Conservation (phyloP, 768 basidiomycete species). For the Wakefieldia striispora region DNA sequence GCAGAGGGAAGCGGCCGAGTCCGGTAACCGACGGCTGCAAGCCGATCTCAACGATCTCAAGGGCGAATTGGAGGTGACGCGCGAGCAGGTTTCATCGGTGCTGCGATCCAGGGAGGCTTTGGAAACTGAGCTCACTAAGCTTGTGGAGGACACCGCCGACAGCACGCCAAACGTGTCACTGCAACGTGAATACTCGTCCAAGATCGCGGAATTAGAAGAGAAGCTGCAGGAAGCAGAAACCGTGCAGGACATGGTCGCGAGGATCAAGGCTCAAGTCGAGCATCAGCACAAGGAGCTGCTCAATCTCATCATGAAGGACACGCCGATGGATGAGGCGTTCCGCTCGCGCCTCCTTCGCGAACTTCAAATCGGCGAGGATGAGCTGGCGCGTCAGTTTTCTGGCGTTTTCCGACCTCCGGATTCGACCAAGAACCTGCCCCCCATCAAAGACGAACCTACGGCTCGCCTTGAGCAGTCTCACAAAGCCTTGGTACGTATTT, state of each 20-base stretch:
- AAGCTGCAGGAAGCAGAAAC: constrained; percentile 58
- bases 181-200: constrained; percentile 61
- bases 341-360: constrained; percentile 61
- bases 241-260: constrained; percentile 46
- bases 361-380: constrained; percentile 57
- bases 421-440: constrained; percentile 38
- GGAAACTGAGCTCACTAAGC: constrained; percentile 62
- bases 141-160: constrained; percentile 59
- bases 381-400: constrained; percentile 22
- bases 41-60: constrained; percentile 55
- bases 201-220: constrained; percentile 60
- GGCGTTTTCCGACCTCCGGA: constrained; percentile 33
- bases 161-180: constrained; percentile 55
- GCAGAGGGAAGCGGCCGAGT: constrained; percentile 63
- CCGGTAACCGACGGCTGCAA: constrained; percentile 58
- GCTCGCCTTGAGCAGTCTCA: constrained; percentile 65
- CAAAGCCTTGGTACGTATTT: constrained; percentile 56
- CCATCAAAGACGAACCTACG: constrained; percentile 21
- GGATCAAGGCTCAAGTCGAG: constrained; percentile 61
- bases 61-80: constrained; percentile 55
- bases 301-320: constrained; percentile 55
- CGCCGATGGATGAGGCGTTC: constrained; percentile 59
- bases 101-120: constrained; percentile 64
- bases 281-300: constrained; percentile 73
- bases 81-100: constrained; percentile 49